Evolutionary conservation across 495 filamentous ascomycete genomes (phyloP), one percentile per base, ranked within the genome.

Genomic region (Aspergillus taichungensis): DNA sequence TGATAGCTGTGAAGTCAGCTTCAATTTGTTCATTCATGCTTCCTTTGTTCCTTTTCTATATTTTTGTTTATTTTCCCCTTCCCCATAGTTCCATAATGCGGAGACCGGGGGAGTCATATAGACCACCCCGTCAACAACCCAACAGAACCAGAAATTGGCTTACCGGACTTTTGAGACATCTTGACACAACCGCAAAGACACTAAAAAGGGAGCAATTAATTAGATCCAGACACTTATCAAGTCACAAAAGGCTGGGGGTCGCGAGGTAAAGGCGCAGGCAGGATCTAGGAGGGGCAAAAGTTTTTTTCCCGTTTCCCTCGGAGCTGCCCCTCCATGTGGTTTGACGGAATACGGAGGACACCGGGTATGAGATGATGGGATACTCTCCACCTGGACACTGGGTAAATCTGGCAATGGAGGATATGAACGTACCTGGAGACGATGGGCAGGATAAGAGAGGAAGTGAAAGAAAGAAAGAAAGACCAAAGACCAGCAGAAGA

Each of bases 1-100:
- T 77, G 57, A 98, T 97, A 34, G 92, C 92, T 83, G 70, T 74
- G 43, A 13, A 40, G 33, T 59, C 33, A 52, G 32, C 43, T n/a
- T n/a, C 35, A 45, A 36, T 30, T 38, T 45, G 14, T 28, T 5
- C 47, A 1, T 38, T 33, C 3, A 42, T 24, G n/a, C n/a, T n/a
- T n/a, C n/a, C n/a, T n/a, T n/a, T n/a, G n/a, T 38, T 43, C 9
- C 35, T 35, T 18, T 43, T 8, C 8, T 8, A 13, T 24, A 24
- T 24, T 2, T 2, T 24, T 24, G 18, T 24, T 24, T 24, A 24
- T 24, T 24, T 24, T 24, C 18, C 18, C 18, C 18, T 24, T 24
- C 18, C 18, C 18, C 18, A 24, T 24, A n/a, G n/a, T n/a, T n/a
- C n/a, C n/a, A n/a, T n/a, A n/a, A n/a, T n/a, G n/a, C n/a, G n/a